phyloP scores from a whole-genome alignment of 2,329 filamentous ascomycete genomes.

The Cylindrodendrum hubeiense region DNA sequence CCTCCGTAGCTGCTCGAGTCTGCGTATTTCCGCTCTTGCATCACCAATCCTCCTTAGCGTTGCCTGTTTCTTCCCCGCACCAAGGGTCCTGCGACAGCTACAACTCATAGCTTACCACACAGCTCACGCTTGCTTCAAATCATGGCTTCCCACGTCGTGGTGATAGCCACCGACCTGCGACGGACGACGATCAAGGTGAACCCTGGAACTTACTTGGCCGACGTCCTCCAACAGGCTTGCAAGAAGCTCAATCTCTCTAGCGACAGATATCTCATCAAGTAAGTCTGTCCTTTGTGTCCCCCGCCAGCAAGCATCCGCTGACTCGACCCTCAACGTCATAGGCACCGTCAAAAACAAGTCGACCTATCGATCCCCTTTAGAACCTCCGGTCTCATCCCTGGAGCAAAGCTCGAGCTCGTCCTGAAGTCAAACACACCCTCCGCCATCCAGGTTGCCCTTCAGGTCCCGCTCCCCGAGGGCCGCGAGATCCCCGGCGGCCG shows the following conservation, averaged over 20 bases:
- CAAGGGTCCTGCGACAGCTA: neutral
- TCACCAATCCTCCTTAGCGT: neutral
- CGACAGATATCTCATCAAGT: conserved; percentile 87
- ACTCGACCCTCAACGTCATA: conserved; percentile 48
- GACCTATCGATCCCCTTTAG: conserved; percentile 89
- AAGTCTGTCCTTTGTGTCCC: conserved; percentile 38
- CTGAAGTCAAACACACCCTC: conserved; percentile 87
- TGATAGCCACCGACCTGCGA: conserved; percentile 84
- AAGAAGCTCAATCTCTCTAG: conserved; percentile 80
- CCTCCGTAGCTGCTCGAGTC: neutral
- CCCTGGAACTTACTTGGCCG: conserved; percentile 83
- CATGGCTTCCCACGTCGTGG: conserved; percentile 91
- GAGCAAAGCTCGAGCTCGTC: conserved; percentile 93
- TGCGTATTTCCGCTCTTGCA: neutral
- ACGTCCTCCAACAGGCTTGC: conserved; percentile 90
- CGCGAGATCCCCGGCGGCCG: conserved; percentile 73
- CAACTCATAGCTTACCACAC: neutral
- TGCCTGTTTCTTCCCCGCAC: neutral
- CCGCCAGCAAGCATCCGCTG: neutral
- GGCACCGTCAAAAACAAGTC: conserved; percentile 85
- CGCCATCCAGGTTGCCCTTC: conserved; percentile 88
- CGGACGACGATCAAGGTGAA: conserved; percentile 86
- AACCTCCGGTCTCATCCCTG: conserved; percentile 83
- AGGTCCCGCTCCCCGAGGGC: conserved; percentile 81
- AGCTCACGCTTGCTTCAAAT: conserved; percentile 36